These are phyloP conservation scores for Sporothrix globosa DNA, from an alignment of 2,329 filamentous ascomycete species.

Conservation along the genomic window DNA sequence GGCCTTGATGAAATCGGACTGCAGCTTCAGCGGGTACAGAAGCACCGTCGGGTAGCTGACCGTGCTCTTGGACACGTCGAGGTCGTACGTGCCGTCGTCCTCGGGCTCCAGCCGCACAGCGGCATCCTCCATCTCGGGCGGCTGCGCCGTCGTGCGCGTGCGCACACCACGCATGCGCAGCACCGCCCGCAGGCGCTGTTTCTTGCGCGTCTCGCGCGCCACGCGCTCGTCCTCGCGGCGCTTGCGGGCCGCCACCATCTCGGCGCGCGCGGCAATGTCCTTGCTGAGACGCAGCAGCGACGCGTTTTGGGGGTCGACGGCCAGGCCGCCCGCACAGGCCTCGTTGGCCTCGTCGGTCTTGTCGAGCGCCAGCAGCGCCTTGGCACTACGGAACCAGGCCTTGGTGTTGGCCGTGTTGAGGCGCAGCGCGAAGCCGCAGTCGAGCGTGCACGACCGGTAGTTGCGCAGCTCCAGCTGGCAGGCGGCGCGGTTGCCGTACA, in stretches of 20 bases:
- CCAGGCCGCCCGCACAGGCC: slow-evolving; percentile 72
- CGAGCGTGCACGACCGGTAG: slow-evolving; percentile 81
- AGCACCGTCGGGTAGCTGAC: slow-evolving; percentile 79
- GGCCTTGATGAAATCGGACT: slow-evolving; percentile 89
- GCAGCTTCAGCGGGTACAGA: slow-evolving; percentile 78
- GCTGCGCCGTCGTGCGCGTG: slow-evolving; percentile 66
- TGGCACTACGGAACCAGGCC: slow-evolving; percentile 83
- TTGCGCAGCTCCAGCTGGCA: slow-evolving; percentile 89
- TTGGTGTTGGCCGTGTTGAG: slow-evolving; percentile 84
- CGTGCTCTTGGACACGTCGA: slow-evolving; percentile 70
- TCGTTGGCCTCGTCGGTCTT: slow-evolving; percentile 80
- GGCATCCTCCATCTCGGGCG: slow-evolving; percentile 88
- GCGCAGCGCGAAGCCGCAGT: slow-evolving; percentile 78
- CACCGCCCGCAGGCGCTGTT: slow-evolving; percentile 65
- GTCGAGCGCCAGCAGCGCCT: slow-evolving; percentile 76
- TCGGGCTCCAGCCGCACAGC: slow-evolving; percentile 65
- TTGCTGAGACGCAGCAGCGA: slow-evolving; percentile 65
- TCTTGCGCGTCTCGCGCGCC: slow-evolving; percentile 59
- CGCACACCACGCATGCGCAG: slow-evolving; percentile 71
- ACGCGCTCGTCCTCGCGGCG: slow-evolving; percentile 59
- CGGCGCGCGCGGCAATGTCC: slow-evolving; percentile 59
- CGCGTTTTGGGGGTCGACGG: slow-evolving; percentile 70
- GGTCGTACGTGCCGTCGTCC: slow-evolving; percentile 51
- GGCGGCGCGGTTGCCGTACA: slow-evolving; percentile 84
- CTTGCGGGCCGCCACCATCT: slow-evolving; percentile 57